A percentile compares a stretch with the other conserved stretches of the same genome.
Evolutionary conservation across 805 yeast species (phyloP).

Genomic region (Saturnispora saitoi): DNA sequence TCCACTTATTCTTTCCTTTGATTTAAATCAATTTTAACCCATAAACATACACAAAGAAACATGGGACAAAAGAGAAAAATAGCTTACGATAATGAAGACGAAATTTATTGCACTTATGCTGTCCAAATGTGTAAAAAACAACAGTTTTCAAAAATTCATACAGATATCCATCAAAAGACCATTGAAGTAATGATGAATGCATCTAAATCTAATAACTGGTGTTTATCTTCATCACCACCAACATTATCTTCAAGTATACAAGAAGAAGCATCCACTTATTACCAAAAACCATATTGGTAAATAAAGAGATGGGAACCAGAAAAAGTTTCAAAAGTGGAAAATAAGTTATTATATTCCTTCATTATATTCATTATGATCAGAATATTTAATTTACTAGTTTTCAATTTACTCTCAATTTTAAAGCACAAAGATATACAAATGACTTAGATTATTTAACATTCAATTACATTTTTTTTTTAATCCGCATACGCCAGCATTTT

Average conservation of each 20-base stretch:
- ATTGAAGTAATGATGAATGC: conserved; percentile 26
- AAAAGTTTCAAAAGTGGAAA: too few relatives aligned
- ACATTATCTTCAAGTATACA: neutral
- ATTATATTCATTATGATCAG: neutral
- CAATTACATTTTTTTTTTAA: neutral
- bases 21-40: neutral
- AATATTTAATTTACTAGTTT: neutral
- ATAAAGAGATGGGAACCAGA: neutral
- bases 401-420: too few relatives aligned
- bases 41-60: neutral
- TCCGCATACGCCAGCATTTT: neutral
- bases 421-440: neutral
- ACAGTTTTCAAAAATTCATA: conserved; percentile 5
- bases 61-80: neutral
- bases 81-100: neutral
- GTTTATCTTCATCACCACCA: neutral
- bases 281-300: conserved; percentile 3
- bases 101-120: neutral
- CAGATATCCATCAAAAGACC: conserved; percentile 15
- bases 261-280: neutral
- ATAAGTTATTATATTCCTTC: neutral
- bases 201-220: conserved; percentile 7
- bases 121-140: neutral
- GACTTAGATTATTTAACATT: neutral
- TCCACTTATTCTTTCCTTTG: neutral